Conservation (phyloP, 1,139 yeast species). For the Yamadazyma sp. region DNA sequence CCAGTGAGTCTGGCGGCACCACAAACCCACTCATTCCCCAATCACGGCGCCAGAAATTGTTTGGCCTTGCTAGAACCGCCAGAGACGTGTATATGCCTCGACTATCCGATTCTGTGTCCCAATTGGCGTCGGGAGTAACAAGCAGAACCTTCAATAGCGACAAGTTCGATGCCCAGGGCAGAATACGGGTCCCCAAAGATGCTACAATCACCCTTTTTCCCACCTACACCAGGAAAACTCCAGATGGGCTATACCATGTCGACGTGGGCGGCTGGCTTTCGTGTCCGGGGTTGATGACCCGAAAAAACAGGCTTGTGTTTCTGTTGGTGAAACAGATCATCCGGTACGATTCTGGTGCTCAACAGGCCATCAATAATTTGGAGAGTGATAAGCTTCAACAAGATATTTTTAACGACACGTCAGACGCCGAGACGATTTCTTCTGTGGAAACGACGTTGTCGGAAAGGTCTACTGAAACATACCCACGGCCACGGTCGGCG, state of each 20-base stretch:
- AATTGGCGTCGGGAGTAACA: slow-evolving; percentile 49
- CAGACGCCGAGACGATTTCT: slow-evolving; percentile 14
- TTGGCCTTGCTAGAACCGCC: slow-evolving; percentile 55
- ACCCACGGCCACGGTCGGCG: not conserved
- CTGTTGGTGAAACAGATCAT: slow-evolving; percentile 72
- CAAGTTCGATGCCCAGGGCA: slow-evolving; percentile 29
- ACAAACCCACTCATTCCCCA: not conserved
- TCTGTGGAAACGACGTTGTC: slow-evolving; percentile 12
- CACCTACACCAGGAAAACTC: slow-evolving; percentile 53
- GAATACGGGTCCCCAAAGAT: slow-evolving; percentile 36
- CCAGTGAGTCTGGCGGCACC: not conserved
- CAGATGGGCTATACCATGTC: slow-evolving; percentile 44
- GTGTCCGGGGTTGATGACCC: slow-evolving; percentile 66
- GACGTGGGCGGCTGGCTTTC: slow-evolving; percentile 74
- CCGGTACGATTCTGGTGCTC: slow-evolving; percentile 31
- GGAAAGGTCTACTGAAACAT: slow-evolving; percentile 2
- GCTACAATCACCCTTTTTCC: slow-evolving; percentile 54
- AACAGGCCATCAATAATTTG: slow-evolving; percentile 29
- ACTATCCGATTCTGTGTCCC: slow-evolving; percentile 47
- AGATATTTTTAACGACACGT: slow-evolving; percentile 23
- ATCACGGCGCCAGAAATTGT: slow-evolving; percentile 35
- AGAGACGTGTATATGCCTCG: slow-evolving; percentile 59
- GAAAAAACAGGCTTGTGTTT: slow-evolving; percentile 68
- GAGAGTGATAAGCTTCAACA: slow-evolving; percentile 31
- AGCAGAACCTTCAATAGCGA: slow-evolving; percentile 32